Percentiles rank a stretch among this genome's conserved stretches.
phyloP scores from a whole-genome alignment of 257 asterid genomes.

The Nicotiana otophora region DNA sequence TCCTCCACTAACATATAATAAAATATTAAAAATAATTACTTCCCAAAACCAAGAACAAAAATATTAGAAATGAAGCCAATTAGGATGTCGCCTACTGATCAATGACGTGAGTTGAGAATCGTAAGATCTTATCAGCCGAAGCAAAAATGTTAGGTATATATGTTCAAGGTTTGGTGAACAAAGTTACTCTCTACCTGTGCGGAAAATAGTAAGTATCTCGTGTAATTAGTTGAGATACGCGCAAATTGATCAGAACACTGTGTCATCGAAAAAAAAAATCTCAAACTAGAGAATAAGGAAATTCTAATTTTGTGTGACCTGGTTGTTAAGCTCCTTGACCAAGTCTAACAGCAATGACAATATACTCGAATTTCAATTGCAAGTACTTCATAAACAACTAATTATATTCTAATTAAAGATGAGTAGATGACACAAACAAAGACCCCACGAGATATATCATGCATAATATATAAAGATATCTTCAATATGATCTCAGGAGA shows the following conservation, averaged over 20 bases:
- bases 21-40: neutral
- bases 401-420: neutral
- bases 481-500: neutral
- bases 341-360: neutral
- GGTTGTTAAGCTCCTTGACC: conserved; percentile 5
- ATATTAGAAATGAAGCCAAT: neutral
- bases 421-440: neutral
- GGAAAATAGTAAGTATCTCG: too few relatives aligned
- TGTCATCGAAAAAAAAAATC: neutral
- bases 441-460: neutral
- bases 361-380: neutral
- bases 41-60: neutral
- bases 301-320: neutral
- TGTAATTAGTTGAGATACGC: too few relatives aligned
- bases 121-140: too few relatives aligned
- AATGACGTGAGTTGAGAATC: too few relatives aligned
- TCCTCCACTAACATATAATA: neutral
- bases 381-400: neutral
- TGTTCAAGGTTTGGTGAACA: too few relatives aligned
- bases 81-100: too few relatives aligned
- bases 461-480: neutral
- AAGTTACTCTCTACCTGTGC: rapidly evolving
- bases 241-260: too few relatives aligned
- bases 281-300: neutral
- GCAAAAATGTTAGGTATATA: too few relatives aligned